Base-by-base conservation (phyloP, 164 flowering plant genomes). In the Paratinospora sagittata region DNA sequence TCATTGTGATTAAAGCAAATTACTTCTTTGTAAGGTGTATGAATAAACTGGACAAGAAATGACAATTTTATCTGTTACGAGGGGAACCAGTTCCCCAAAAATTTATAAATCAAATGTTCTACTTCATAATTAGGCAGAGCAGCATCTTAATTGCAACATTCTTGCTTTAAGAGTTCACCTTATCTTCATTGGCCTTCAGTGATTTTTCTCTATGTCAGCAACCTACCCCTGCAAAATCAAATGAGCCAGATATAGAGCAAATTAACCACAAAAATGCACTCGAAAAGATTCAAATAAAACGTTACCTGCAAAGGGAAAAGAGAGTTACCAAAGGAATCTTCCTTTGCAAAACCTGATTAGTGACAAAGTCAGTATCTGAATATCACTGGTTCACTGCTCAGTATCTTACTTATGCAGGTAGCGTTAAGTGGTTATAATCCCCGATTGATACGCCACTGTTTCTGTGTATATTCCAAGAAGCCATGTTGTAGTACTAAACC, bases 401-500 rank as follows among this genome's bases (percentile, higher is more conserved):
- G 16, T 2, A 12, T 61, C n/a, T 11, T 65, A 47, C 24, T 55
- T 21, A 55, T 21, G 17, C 21, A 30, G 24, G 60, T 37, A 1
- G n/a, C 17, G 45, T 14, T 27, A 17, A 67, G 47, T 6, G 30
- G 27, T 16, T 41, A 41, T 1, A 16, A 27, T 21, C 26, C 23
- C 27, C 10, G 24, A 68, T 12, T 19, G 39, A 43, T 43, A 14
- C 7, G 47, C 47, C 47, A 43, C 2, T 10, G 24, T 55, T 19
- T 55, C 24, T 55, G 26, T 6, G 9, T 17, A 19, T 19, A 16
- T 6, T 21, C 21, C 21, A 21, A n/a, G 47, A 16, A 13, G 60
- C 47, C 24, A 36, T 34, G 37, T 72, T 21, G 37, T 72, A 65
- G 63, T 65, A 71, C 85, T 79, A 88, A 65, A 80, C 45, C 6